Base-by-base conservation (phyloP, 257 asterid species). In the Asclepias syriaca region DNA sequence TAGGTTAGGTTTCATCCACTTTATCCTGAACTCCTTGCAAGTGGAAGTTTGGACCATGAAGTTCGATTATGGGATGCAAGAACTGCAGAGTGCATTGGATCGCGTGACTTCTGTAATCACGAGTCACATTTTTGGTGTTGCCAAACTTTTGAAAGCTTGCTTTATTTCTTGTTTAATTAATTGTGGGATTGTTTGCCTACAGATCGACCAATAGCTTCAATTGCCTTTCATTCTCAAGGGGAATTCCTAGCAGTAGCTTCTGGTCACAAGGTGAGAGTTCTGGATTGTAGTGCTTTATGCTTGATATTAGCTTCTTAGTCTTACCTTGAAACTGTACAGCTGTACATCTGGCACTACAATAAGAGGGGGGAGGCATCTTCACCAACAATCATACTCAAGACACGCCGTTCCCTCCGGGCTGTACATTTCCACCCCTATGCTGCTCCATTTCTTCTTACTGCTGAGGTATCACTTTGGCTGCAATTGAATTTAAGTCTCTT, bases 31-130 rank as follows among this genome's bases (percentile, higher is more conserved):
- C 83, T 93, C 76, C 85, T 93, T 59, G 98, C 98, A 74, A 93
- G 98, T 79, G 98, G 98, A 81, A 93, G 98, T 79, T 89, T 93
- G 81, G 98, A 93, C 82, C 91, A 93, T 81, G 98, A 93, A 88
- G 98, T 93, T 83, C 94, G 96, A 66, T 74, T 93, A 39, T 93
- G 98, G 98, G 90, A 93, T 81, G 89, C 97, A 69, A 89, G 80
- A 74, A 87, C 86, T 39, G 96, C 96, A 15, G 96, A 91, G 83
- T 93, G 97, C 82, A 84, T 93, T 76, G 96, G 96, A 75, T 88
- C 97, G 0, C 94, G 93, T 56, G 98, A 94, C 81, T 94, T 94
- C 72, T 89, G 99, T 94, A 87, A 87, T 78, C n/a, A 73, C 80
- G 67, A 76, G 60, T 70, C 67, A 58, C 74, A 65, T 68, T 63